Evolutionary conservation across 495 filamentous ascomycete genomes (phyloP).

Genomic region (Hamigera avellanea): DNA sequence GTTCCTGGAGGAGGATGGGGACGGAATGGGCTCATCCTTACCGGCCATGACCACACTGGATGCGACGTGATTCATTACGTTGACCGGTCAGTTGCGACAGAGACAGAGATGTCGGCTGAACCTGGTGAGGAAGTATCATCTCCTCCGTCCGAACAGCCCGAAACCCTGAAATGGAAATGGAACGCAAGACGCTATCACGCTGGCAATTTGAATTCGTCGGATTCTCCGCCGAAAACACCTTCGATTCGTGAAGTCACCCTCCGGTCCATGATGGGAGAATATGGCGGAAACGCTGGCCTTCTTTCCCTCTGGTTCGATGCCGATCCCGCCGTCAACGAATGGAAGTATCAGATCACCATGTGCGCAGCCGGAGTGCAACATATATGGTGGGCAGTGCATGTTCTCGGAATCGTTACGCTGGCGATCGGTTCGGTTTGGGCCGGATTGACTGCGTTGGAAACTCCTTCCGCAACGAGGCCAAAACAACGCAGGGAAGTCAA

Average conservation of each 20-base stretch:
- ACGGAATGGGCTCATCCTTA: conserved; percentile 65
- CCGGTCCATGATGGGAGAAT: conserved; percentile 97
- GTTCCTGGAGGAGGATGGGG: conserved; percentile 45
- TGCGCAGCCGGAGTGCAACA: conserved; percentile 79
- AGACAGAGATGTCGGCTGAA: conserved; percentile 9
- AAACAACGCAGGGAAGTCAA: too few species aligned
- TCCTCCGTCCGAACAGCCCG: too few species aligned
- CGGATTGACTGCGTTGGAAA: neutral
- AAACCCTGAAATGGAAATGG: conserved; percentile 19
- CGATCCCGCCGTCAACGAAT: conserved; percentile 39
- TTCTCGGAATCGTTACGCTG: conserved; percentile 49
- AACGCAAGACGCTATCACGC: conserved; percentile 18
- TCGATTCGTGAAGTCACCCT: conserved; percentile 81
- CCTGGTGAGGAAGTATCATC: conserved; percentile 7
- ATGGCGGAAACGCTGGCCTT: conserved; percentile 76
- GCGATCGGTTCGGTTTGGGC: conserved; percentile 8
- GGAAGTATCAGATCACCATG: conserved; percentile 67
- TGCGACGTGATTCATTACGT: conserved; percentile 81
- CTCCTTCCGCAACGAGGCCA: too few species aligned
- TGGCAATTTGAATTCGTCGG: neutral
- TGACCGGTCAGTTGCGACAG: conserved; percentile 26
- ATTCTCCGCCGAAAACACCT: conserved; percentile 6
- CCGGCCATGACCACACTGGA: conserved; percentile 89
- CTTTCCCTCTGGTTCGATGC: conserved; percentile 82
- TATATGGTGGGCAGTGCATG: conserved; percentile 86